Conservation (phyloP, 257 asterid genomes). For the Solanum commersonii region DNA sequence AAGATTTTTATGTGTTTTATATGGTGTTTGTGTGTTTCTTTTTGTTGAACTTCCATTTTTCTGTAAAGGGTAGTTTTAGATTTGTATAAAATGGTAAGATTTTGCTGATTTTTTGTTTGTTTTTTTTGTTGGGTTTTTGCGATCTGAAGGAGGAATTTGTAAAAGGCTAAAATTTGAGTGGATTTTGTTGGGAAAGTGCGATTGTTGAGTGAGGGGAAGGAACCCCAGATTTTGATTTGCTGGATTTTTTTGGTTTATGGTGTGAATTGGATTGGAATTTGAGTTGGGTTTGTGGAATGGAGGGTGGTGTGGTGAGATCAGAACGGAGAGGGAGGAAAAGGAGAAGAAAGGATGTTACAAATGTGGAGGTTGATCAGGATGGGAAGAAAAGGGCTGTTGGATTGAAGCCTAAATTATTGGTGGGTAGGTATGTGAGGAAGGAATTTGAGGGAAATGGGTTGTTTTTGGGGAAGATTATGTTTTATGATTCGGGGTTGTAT, state of each 20-base stretch:
- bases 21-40: neutral
- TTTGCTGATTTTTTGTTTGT: neutral
- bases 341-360: conserved; percentile 36
- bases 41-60: neutral
- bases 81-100: neutral
- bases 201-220: neutral
- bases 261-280: conserved; percentile 12
- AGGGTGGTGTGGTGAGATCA: conserved; percentile 21
- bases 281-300: conserved; percentile 32
- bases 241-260: neutral
- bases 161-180: neutral
- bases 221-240: neutral
- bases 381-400: conserved; percentile 37
- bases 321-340: conserved; percentile 62
- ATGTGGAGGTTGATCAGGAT: conserved; percentile 25
- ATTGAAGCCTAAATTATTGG: conserved; percentile 34
- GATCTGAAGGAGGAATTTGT: neutral
- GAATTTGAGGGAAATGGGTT: conserved; percentile 51
- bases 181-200: neutral
- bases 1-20: neutral
- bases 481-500: conserved; percentile 50
- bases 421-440: conserved; percentile 62
- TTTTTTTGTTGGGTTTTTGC: neutral
- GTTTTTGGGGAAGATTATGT: conserved; percentile 52
- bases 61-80: neutral